Conservation (phyloP, 169 alveolate genomes). For the Eimeria maxima region DNA sequence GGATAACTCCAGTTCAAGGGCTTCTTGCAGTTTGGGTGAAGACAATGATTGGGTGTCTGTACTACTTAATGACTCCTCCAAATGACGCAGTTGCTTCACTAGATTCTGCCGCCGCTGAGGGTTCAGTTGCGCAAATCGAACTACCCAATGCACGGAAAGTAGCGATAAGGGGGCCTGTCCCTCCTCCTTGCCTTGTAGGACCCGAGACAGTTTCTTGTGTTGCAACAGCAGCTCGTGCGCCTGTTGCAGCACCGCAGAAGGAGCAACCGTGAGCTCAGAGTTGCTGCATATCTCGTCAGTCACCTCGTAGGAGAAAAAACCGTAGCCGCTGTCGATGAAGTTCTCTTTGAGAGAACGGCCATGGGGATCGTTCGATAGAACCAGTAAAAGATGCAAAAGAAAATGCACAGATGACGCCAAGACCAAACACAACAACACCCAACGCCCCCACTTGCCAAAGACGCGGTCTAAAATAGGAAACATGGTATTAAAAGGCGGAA, state of each 20-base stretch:
- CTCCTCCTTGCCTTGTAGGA: background rate
- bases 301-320: slow-evolving; percentile 49
- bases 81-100: background rate
- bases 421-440: background rate
- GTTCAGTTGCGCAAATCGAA: slow-evolving; percentile 30
- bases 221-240: slow-evolving; percentile 63
- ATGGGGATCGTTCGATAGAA: slow-evolving; percentile 1
- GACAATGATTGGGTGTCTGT: background rate
- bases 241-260: slow-evolving; percentile 64
- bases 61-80: background rate
- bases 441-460: slow-evolving; percentile 36
- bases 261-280: slow-evolving; percentile 48
- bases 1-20: background rate
- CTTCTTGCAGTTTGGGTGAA: background rate
- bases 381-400: background rate
- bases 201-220: background rate
- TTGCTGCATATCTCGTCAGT: slow-evolving; percentile 39
- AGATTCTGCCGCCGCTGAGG: slow-evolving; percentile 23
- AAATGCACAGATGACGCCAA: background rate
- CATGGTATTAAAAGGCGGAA: background rate
- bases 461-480: background rate
- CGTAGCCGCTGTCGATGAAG: slow-evolving; percentile 58
- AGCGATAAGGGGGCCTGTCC: background rate
- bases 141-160: slow-evolving; percentile 43
- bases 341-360: background rate